phyloP scores from a whole-genome alignment of 495 filamentous ascomycete species.

The Tuber aestivum region DNA sequence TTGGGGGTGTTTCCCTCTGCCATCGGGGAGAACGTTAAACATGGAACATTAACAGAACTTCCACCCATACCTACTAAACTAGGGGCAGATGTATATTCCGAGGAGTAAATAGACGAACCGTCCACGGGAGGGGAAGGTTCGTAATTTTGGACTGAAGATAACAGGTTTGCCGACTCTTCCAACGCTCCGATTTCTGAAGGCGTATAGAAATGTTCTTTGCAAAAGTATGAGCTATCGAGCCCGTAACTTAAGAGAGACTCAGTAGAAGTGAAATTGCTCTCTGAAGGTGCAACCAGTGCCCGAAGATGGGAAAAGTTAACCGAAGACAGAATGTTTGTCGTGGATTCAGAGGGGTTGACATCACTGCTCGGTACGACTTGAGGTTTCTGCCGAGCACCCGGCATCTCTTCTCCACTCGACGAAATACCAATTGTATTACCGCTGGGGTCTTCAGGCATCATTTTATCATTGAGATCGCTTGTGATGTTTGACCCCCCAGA shows the following conservation, averaged over 20 bases:
- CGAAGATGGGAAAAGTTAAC: background rate
- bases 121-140: background rate
- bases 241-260: background rate
- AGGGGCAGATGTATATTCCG: background rate
- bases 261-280: background rate
- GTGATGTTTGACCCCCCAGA: background rate
- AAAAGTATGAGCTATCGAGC: background rate
- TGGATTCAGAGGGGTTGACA: background rate
- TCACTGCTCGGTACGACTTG: background rate
- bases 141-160: background rate
- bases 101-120: background rate
- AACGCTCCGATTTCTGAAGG: background rate
- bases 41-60: background rate
- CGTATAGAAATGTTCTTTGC: background rate
- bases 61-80: background rate
- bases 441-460: background rate
- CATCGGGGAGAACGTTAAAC: background rate
- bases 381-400: background rate
- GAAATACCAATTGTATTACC: background rate
- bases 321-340: background rate
- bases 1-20: background rate
- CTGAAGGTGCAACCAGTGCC: background rate
- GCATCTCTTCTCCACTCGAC: background rate
- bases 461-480: background rate
- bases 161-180: background rate